Evolutionary conservation across 305 asterid species (phyloP).

Genomic region (Fraxinus dipetala): DNA sequence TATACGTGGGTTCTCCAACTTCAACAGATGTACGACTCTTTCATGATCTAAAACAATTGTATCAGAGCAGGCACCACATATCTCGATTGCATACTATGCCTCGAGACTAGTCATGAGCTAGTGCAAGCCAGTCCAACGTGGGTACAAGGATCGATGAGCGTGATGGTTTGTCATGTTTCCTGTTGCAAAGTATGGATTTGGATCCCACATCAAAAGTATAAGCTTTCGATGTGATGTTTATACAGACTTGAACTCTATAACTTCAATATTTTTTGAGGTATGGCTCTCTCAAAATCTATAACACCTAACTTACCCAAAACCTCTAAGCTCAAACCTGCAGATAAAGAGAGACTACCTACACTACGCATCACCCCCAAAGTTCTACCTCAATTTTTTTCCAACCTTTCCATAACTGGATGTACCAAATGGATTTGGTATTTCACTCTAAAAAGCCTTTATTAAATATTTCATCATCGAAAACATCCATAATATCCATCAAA

Average conservation of each 20-base stretch:
- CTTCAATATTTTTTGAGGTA: neutral
- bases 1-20: neutral
- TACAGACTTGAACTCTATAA: neutral
- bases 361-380: neutral
- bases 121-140: neutral
- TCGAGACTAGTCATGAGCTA: neutral
- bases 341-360: neutral
- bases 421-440: neutral
- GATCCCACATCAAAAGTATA: neutral
- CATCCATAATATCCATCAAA: neutral
- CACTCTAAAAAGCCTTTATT: neutral
- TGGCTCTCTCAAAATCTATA: neutral
- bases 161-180: neutral
- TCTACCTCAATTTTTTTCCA: neutral
- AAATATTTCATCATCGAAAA: neutral
- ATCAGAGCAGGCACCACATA: neutral
- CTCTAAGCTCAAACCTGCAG: neutral
- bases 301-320: neutral
- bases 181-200: neutral
- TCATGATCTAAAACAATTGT: neutral
- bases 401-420: neutral
- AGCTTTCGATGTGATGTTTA: neutral
- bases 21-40: neutral
- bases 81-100: neutral
- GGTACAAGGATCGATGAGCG: neutral